Evolutionary conservation across 768 basidiomycete genomes (phyloP).

Genomic region (Lactarius hatsudake): DNA sequence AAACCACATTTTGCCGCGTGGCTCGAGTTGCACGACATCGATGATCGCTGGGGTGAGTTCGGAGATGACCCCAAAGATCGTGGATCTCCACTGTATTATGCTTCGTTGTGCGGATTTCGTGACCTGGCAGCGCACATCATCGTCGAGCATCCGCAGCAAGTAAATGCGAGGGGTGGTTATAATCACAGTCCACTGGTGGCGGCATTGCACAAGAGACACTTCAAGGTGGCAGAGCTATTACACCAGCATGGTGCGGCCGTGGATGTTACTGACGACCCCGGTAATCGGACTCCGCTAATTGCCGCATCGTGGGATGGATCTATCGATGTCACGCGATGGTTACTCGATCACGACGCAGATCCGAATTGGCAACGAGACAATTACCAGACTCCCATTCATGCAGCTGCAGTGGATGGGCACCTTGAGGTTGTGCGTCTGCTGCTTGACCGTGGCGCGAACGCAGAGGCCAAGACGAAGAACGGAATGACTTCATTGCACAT

Average conservation of each 20-base stretch:
- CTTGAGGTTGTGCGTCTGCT: neutral
- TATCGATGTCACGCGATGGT: neutral
- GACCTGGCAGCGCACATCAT: neutral
- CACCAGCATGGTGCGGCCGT: neutral
- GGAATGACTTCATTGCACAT: no score
- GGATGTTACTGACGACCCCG: neutral
- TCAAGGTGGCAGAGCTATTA: neutral
- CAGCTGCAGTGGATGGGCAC: neutral
- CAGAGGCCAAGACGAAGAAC: no score
- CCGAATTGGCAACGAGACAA: neutral
- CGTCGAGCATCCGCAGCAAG: neutral
- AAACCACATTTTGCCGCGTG: neutral
- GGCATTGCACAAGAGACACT: neutral
- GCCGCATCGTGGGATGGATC: neutral
- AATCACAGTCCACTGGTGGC: neutral
- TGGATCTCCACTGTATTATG: neutral
- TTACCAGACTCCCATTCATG: neutral
- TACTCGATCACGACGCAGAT: neutral
- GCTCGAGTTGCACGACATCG: neutral
- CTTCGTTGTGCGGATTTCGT: neutral
- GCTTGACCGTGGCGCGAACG: neutral
- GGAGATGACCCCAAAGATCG: neutral
- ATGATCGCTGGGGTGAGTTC: neutral
- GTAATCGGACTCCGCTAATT: neutral
- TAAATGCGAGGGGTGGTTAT: neutral